Conservation (phyloP, 345 rosid species). For the Murraya koenigii region DNA sequence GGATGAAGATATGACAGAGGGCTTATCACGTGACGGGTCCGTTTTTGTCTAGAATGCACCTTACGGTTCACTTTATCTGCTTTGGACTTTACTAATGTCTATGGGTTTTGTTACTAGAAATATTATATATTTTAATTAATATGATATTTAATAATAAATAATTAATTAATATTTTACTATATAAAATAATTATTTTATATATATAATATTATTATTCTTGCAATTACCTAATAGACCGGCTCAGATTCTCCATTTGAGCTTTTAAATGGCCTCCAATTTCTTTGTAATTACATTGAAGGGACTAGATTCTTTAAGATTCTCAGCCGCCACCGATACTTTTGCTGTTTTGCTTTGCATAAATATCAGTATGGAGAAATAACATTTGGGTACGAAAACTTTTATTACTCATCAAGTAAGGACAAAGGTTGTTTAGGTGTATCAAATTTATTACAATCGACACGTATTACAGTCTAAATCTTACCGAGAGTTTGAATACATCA, state of each 20-base stretch:
- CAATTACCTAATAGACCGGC: neutral
- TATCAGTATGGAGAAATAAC: neutral
- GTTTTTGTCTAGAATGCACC: slow-evolving; percentile 17
- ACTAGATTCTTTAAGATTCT: too few species aligned
- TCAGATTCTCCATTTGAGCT: neutral
- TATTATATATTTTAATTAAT: too few species aligned
- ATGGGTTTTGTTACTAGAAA: too few species aligned
- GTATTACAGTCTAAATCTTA: too few species aligned
- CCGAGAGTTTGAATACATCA: too few species aligned
- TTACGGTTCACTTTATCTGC: slow-evolving; percentile 12
- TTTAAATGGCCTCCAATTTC: neutral
- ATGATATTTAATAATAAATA: too few species aligned
- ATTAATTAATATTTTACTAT: too few species aligned
- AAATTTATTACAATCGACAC: too few species aligned
- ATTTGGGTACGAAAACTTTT: neutral
- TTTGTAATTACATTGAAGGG: neutral
- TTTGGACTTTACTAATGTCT: neutral
- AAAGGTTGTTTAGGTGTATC: too few species aligned
- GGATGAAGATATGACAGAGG: neutral
- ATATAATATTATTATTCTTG: too few species aligned
- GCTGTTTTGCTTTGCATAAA: neutral
- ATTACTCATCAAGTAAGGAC: too few species aligned
- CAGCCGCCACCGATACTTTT: neutral
- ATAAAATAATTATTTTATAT: too few species aligned
- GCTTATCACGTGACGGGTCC: neutral